Percentiles rank a stretch among this genome's conserved stretches.
These are phyloP conservation scores for Entomortierella beljakovae DNA, from an alignment of 192 early-diverging fungal species.

Conservation along the genomic window DNA sequence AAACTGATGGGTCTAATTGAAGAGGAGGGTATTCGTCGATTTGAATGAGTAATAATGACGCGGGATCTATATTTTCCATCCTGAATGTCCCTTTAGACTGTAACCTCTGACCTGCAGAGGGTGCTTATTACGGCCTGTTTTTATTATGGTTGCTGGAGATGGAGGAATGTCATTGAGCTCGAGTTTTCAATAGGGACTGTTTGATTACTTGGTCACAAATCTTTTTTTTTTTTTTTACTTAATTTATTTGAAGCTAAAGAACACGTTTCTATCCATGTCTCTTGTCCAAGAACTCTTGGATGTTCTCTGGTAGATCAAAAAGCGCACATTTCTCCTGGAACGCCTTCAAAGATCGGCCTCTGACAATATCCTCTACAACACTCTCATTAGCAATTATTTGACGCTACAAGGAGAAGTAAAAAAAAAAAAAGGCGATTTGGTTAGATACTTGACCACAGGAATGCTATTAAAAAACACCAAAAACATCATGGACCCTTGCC, in stretches of 20 bases:
- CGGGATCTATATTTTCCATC: constrained; percentile 43
- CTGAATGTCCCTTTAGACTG: background rate
- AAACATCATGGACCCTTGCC: constrained; percentile 39
- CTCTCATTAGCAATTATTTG: constrained; percentile 76
- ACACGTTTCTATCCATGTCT: constrained; percentile 35
- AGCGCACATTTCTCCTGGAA: constrained; percentile 76
- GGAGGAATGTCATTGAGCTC: no score
- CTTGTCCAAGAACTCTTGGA: constrained; percentile 59
- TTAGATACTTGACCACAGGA: background rate
- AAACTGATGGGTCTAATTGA: constrained; percentile 20
- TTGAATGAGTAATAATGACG: constrained; percentile 23
- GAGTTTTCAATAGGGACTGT: no score
- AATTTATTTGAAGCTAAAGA: background rate
- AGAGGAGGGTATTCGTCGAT: constrained; percentile 20
- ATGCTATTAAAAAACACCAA: background rate
- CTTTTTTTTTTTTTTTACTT: background rate
- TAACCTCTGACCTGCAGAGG: background rate
- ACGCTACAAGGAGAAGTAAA: constrained; percentile 56
- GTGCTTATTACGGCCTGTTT: background rate
- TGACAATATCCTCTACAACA: constrained; percentile 78
- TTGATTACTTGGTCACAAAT: no score
- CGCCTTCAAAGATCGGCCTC: constrained; percentile 72
- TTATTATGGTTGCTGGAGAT: no score
- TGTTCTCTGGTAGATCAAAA: constrained; percentile 65
- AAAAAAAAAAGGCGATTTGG: background rate